Conservation (phyloP, 2,329 filamentous ascomycete species). For the Colletotrichum nymphaeae region DNA sequence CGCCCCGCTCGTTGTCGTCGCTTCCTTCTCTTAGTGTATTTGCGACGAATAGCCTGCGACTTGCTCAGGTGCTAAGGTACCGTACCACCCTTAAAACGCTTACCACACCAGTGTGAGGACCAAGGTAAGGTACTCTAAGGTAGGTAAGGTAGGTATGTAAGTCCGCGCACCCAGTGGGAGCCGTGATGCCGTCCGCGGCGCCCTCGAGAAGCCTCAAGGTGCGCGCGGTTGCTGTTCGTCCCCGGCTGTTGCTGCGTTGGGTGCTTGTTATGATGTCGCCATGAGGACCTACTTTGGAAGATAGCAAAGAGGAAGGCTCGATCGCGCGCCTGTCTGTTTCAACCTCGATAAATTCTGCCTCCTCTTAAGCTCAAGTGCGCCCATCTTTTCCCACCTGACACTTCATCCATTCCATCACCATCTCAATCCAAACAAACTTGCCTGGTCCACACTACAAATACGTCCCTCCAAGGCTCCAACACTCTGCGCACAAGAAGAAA, state of each 20-base stretch:
- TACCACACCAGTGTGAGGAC: not conserved
- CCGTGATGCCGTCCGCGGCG: constrained; percentile 9
- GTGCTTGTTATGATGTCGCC: constrained; percentile 25
- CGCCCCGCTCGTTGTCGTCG: not conserved
- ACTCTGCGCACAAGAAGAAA: not conserved
- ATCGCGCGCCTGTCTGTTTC: constrained; percentile 7
- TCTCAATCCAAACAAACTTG: constrained; percentile 2
- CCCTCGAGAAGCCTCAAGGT: constrained; percentile 6
- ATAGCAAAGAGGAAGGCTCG: not conserved
- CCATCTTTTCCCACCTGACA: constrained; percentile 3
- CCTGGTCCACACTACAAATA: not conserved
- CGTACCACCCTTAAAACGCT: not conserved
- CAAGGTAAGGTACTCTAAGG: not conserved
- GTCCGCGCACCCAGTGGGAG: constrained; percentile 13
- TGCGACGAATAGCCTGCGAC: constrained; percentile 16
- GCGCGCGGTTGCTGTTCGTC: constrained; percentile 13
- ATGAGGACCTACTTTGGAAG: not conserved
- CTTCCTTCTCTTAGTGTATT: constrained; percentile 10
- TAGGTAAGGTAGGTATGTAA: not conserved
- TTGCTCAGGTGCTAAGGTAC: not conserved
- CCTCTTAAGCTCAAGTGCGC: constrained; percentile 2
- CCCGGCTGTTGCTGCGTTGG: constrained; percentile 20
- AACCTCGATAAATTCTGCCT: not conserved
- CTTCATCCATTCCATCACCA: constrained; percentile 16
- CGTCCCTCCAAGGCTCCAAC: not conserved